These are phyloP conservation scores for Turritis glabra DNA, from an alignment of 345 rosid species.

Conservation along the genomic window DNA sequence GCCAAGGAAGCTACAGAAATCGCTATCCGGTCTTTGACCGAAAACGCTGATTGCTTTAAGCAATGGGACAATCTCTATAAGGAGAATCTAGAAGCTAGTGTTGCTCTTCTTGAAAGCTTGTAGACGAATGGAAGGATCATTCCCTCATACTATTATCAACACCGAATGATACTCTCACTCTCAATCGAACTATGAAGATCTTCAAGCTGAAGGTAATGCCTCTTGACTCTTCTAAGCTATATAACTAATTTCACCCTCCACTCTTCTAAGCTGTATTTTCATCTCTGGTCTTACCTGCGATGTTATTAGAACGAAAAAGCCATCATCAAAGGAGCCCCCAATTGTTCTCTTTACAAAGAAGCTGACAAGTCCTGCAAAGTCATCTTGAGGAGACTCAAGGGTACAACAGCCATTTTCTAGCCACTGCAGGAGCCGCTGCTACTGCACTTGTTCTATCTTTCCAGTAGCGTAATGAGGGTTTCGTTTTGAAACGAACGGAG, in stretches of 20 bases:
- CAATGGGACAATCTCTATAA: slow-evolving; percentile 59
- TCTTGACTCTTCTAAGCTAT: neutral
- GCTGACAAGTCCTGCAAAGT: too few species aligned
- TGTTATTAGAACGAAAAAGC: too few species aligned
- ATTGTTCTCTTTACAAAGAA: too few species aligned
- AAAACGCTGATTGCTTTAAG: slow-evolving; percentile 58
- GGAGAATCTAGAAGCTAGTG: slow-evolving; percentile 52
- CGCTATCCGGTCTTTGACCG: slow-evolving; percentile 51
- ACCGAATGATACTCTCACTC: slow-evolving; percentile 32
- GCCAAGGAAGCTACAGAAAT: slow-evolving; percentile 59
- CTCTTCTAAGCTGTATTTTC: too few species aligned
- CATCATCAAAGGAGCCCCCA: too few species aligned
- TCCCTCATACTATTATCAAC: slow-evolving; percentile 36
- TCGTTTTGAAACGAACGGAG: too few species aligned
- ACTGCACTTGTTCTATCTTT: too few species aligned
- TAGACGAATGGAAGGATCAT: slow-evolving; percentile 50
- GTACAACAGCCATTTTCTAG: too few species aligned
- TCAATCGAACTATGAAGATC: slow-evolving; percentile 44
- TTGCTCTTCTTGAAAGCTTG: slow-evolving; percentile 46
- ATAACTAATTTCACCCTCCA: neutral
- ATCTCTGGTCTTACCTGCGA: too few species aligned
- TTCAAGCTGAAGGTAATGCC: slow-evolving; percentile 50
- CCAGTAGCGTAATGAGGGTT: too few species aligned
- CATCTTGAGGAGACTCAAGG: too few species aligned
- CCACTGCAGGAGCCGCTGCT: too few species aligned